These are phyloP conservation scores for Epithele typhae DNA, from an alignment of 768 basidiomycete genomes.

Conservation along the genomic window DNA sequence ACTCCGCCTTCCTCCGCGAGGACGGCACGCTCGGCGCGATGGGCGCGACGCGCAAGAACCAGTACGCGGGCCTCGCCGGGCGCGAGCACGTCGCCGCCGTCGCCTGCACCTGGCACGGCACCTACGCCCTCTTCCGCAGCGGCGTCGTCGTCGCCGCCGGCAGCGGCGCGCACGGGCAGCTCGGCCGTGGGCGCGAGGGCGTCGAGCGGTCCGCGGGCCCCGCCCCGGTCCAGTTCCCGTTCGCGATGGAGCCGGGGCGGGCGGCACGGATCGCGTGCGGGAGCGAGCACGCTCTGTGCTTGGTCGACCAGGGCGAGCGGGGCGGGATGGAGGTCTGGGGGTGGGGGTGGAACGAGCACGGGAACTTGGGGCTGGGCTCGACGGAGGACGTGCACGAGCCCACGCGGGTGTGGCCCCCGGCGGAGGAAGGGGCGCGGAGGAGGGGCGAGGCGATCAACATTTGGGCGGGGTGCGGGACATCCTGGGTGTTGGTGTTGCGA, in stretches of 20 bases:
- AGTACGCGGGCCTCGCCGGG: constrained; percentile 41
- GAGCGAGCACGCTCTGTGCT: constrained; percentile 75
- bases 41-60: constrained; percentile 73
- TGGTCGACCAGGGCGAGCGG: constrained; percentile 1
- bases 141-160: constrained; percentile 45
- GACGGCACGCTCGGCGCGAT: constrained; percentile 46
- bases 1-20: constrained; percentile 38
- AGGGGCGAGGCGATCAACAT: constrained; percentile 15
- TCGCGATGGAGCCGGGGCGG: constrained; percentile 14
- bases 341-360: constrained; percentile 99
- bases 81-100: constrained; percentile 30
- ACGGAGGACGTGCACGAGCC: constrained; percentile 51
- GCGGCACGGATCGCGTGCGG: constrained; percentile 55
- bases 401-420: constrained; percentile 48
- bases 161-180: constrained; percentile 57
- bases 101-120: constrained; percentile 79
- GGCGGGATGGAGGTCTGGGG: constrained; percentile 53
- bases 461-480: constrained; percentile 53
- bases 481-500: constrained; percentile 34
- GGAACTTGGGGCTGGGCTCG: constrained; percentile 75
- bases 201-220: constrained; percentile 12
- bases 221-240: constrained; percentile 29
- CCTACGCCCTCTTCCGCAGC: constrained; percentile 41
- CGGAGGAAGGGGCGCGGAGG: background rate
- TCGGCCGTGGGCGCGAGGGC: constrained; percentile 38